Base-by-base conservation (phyloP, 495 filamentous ascomycete genomes). In the Daldinia childiae region DNA sequence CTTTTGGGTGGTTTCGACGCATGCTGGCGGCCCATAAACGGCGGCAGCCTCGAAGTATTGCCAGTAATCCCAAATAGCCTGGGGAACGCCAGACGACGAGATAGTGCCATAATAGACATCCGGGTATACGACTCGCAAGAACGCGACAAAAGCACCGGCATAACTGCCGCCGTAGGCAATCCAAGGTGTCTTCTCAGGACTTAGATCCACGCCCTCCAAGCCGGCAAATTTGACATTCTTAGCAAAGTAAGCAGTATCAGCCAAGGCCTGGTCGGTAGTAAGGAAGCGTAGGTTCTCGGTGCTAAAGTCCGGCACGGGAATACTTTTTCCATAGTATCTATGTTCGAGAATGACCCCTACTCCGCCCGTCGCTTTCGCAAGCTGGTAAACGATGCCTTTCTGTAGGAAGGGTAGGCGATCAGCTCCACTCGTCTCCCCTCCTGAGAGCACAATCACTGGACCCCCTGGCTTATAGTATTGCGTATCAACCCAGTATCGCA, bases 331-430 rank as follows among this genome's bases (percentile, higher is more conserved):
- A 64, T 92, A 93, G 81, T 92, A 93, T 26, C 90, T 85, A 70
- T 93, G 91, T 78, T 94, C 91, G 15, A 93, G 81, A 60, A 94
- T 86, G 29, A 94, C 90, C 1, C 87, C 90, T n/a, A 94, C 77
- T 0, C 91, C 91, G 60, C 85, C 75, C 0, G 90, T 92, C 4
- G 86, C 87, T 64, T 87, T 73, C 7, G 87, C 85, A 27, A 94
- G 81, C 62, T 90, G 81, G 36, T 85, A 80, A 4, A 89, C 81
- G 54, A 94, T 87, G 43, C 91, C 91, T 72, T 92, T 90, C 71
- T 91, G 88, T 9, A 93, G 79, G 73, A 84, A 91, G 0, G 85
- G 86, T 17, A 92, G 78, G 0, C 91, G 86, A 45, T 77, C 84
- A 6, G 60, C 73, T 15, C 81, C 90, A 52, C 74, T 74, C 3